Conservation (phyloP, 1,284 basidiomycete genomes). For the Ceratobasidium sp. region DNA sequence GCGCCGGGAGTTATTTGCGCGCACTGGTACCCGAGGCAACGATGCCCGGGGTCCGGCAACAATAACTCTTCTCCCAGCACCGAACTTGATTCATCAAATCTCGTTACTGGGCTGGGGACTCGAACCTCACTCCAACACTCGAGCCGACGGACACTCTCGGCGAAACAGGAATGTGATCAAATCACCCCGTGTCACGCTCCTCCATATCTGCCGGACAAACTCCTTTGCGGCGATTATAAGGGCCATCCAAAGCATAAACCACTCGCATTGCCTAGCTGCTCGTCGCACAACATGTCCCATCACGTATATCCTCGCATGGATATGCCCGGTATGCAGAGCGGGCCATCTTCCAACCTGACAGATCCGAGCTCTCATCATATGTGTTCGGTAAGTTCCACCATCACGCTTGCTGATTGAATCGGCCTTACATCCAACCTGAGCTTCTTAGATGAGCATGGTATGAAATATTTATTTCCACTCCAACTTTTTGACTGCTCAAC, state of each 20-base stretch:
- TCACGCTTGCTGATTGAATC: neutral
- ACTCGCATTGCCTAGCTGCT: no score
- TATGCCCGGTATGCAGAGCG: neutral
- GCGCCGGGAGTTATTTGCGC: slow-evolving; percentile 12
- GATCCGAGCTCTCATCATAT: neutral
- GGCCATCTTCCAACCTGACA: neutral
- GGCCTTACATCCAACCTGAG: neutral
- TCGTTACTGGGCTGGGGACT: no score
- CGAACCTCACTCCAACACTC: no score
- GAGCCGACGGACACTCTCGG: no score
- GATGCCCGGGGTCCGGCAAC: neutral
- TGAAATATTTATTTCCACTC: neutral
- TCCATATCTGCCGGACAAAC: no score
- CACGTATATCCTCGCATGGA: neutral
- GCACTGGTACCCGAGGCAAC: neutral
- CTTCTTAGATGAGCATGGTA: slow-evolving; percentile 37
- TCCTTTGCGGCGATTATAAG: no score
- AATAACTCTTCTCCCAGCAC: no score
- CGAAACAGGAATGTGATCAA: no score
- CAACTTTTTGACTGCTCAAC: neutral
- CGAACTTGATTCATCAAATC: no score
- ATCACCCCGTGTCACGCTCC: neutral
- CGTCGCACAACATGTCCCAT: neutral
- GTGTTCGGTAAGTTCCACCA: slow-evolving; percentile 2
- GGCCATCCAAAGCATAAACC: no score